Evolutionary conservation across 768 basidiomycete genomes (phyloP), one percentile per base, ranked within the genome.

Genomic region (Collybiopsis luxurians): DNA sequence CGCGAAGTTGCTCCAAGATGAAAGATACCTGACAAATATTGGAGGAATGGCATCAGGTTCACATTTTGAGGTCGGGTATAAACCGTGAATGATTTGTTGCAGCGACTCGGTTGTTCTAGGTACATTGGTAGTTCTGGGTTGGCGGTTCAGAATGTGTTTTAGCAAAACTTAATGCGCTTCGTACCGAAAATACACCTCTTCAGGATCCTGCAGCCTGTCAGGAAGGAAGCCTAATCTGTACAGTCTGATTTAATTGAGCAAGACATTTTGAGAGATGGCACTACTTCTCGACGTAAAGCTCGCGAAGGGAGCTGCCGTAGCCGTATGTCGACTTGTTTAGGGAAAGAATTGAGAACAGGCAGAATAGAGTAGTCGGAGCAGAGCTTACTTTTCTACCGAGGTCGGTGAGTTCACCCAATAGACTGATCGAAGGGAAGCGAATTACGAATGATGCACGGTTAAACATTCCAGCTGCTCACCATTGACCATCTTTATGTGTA

Each of bases 81-180:
- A 67, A 1, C 90, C 90, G 49, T 84, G 77, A n/a, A 89, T 73
- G 34, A 92, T 75, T 60, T 92, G 84, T 61, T 88, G 85, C 17
- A 91, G 69, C 0, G 85, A 85, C 62, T 92, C 88, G 15, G 86
- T 83, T 4, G 90, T 92, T 31, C 91, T 77, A 0, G 89, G 82
- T 67, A 93, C 82, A 64, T 89, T 87, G 2, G 91, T 93, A 15
- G 83, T 87, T 46, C 86, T 85, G 26, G 43, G 42, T 43, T 9
- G 55, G 26, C 23, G 19, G 55, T 24, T 39, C 6, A 38, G 31
- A n/a, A n/a, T n/a, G n/a, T n/a, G n/a, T n/a, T n/a, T n/a, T n/a
- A n/a, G 12, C 2, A 7, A 27, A 53, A 27, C 30, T 26, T 6
- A 27, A 57, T 7, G n/a, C 2, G 26, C 34, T 42, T 5, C 21